phyloP scores from a whole-genome alignment of 2,329 filamentous ascomycete species.

The Xylaria sp. region DNA sequence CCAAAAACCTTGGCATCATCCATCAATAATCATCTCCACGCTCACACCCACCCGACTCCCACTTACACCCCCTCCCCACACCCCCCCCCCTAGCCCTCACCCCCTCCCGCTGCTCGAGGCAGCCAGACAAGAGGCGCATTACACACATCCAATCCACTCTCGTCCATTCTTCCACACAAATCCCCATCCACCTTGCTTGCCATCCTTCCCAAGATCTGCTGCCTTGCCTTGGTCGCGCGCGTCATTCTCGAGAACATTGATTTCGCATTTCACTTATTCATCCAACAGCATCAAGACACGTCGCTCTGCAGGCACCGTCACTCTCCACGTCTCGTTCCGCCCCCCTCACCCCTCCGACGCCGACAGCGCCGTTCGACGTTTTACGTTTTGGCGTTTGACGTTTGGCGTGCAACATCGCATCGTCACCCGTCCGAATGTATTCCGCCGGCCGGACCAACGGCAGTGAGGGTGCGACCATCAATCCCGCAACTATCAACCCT shows the following conservation, averaged over 20 bases:
- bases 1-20: background rate
- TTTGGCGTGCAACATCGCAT: slow-evolving; percentile 36
- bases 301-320: slow-evolving; percentile 46
- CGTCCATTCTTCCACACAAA: slow-evolving; percentile 2
- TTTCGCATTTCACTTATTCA: slow-evolving; percentile 25
- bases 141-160: background rate
- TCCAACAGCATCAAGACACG: slow-evolving; percentile 59
- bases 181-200: slow-evolving; percentile 20
- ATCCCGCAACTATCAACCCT: slow-evolving; percentile 80
- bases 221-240: slow-evolving; percentile 34
- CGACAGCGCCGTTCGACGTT: slow-evolving; percentile 24
- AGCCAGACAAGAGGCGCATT: slow-evolving; percentile 15
- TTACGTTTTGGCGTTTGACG: slow-evolving; percentile 25
- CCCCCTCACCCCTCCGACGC: slow-evolving; percentile 18
- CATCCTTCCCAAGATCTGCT: slow-evolving; percentile 29
- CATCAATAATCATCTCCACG: background rate
- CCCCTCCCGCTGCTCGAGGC: slow-evolving; percentile 10
- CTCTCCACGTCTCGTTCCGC: slow-evolving; percentile 33
- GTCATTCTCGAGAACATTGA: slow-evolving; percentile 29
- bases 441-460: slow-evolving; percentile 59
- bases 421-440: slow-evolving; percentile 49
- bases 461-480: slow-evolving; percentile 83
- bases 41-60: background rate
- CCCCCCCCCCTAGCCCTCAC: slow-evolving; percentile 4
- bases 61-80: slow-evolving; percentile 16